Evolutionary conservation across 2,329 filamentous ascomycete species (phyloP), one percentile per base, ranked within the genome.

Genomic region (Blumeria hordei): DNA sequence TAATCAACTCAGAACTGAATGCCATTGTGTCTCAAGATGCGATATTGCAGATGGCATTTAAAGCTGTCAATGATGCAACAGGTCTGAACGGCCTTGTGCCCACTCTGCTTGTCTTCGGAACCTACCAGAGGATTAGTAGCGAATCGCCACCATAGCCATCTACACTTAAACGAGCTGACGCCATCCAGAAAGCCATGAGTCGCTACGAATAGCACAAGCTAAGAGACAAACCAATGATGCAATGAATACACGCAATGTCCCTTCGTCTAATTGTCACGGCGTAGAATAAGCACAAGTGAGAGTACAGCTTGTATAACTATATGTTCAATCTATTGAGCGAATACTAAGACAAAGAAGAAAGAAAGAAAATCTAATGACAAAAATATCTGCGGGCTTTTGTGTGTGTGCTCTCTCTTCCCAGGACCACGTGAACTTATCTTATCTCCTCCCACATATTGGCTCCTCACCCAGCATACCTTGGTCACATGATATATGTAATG

Each of bases 171-270:
- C 39, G 53, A 44, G 49, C 55, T 53, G 34, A 33, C 12, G 53
- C 56, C 9, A 35, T 57, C 18, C 54, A 55, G 34, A 58, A 55
- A 44, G 57, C 54, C 10, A 55, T 56, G 41, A 53, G 12, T 51
- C 55, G 34, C 28, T 57, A 36, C 5, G 41, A 11, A 58, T 55
- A n/a, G 18, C 53, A 11, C 36, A 43, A 2, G 53, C 50, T 35
- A 18, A 51, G 21, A 16, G 55, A 11, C 14, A 57, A 43, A n/a
- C 54, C 21, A 21, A 37, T 14, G 52, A 57, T 16, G 54, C 54
- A 3, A 16, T 58, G 0, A 49, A 47, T 50, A 55, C 8, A 12
- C 16, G 54, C 1, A 58, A 58, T 39, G 47, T 53, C 14, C 51
- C 54, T 28, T 41, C 34, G 18, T 2, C 18, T 37, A 6, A 43